Base-by-base conservation (phyloP, 176 grass and related monocot species). In the Triticum monococcum region DNA sequence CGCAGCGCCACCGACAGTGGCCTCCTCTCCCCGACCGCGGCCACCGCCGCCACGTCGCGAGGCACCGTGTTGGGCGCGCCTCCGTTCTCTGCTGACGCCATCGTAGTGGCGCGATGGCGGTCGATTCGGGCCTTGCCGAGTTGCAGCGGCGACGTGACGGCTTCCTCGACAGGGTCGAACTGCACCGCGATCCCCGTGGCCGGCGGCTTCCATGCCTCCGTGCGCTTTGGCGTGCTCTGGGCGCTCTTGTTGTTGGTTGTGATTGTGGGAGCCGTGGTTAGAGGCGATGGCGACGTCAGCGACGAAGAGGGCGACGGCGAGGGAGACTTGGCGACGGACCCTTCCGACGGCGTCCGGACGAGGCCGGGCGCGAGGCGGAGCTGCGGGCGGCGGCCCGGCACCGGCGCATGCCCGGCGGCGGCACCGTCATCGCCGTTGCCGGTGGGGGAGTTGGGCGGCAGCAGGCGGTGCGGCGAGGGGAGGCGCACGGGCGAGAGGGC, bases 1-100 rank as follows among this genome's bases (percentile, higher is more conserved):
- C 97, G 93, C 82, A 99, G 92, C 43, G 80, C 77, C 24, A 90
- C 59, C 5, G 87, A 90, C 22, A 81, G 52, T 68, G 13, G 5
- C 83, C 75, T 85, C 85, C 88, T 82, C 67, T 70, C 85, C 78
- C 80, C 78, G 79, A 93, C 86, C 48, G 85, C 54, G 25, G 87
- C 43, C 26, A 56, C 83, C 59, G 87, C 86, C 12, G 81, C 84
- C 54, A 89, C 78, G 20, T 66, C 78, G 37, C 8, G 68, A 2
- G 64, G 80, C 88, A 85, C 89, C 11, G 16, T 64, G 38, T 0
- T 57, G 28, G 31, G 17, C 5, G 1, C 54, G 8, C 8, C 50
- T 35, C 72, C 85, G 1, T 91, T 74, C 85, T 68, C 81, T 9
- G 37, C 64, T n/a, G 2, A 79, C 52, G 70, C 73, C 59, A 67